Base-by-base conservation (phyloP, 1,139 yeast species). In the Kodamaea ohmeri region DNA sequence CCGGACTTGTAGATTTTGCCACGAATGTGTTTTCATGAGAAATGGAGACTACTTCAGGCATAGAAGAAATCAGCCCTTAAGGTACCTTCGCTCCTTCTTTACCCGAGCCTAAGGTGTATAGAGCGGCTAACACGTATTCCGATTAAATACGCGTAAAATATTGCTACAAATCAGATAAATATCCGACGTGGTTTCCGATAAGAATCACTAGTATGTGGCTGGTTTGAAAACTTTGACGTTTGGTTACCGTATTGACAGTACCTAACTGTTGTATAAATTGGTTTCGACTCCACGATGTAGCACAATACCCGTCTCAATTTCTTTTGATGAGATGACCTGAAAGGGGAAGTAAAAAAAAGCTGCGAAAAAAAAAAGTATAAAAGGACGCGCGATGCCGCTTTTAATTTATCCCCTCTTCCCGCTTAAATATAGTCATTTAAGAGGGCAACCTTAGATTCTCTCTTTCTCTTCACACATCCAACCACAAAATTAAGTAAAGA, bases 401-500 rank as follows among this genome's bases (percentile, higher is more conserved):
- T 34, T 43, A 38, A 36, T 42, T 43, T 47, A 41, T 36, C 46
- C 52, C 60, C 63, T 63, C 74, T 63, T 68, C 75, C 76, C 76
- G 73, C 75, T 69, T 68, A 69, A 67, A 63, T 61, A 39, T 52
- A 49, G 48, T 46, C 56, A 57, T 63, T 68, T 67, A 67, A 64
- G 73, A 65, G 76, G 76, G 74, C 71, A 58, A 50, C 52, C 36
- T 19, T 41, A 26, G 26, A 31, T 32, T 27, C 31, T 32, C 32
- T 29, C 30, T 8, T 13, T 35, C 46, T 38, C 29, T 27, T n/a
- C n/a, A n/a, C n/a, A 25, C 25, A 14, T 14, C 6, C 20, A 17
- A 25, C 22, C 21, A 31, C 16, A 27, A 22, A 5, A 14, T 19
- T 15, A 29, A 28, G 15, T 34, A 43, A 34, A 40, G 15, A 90